These are phyloP conservation scores for Blastocystis sp. DNA, from an alignment of 352 stramenopile genomes.

Conservation along the genomic window DNA sequence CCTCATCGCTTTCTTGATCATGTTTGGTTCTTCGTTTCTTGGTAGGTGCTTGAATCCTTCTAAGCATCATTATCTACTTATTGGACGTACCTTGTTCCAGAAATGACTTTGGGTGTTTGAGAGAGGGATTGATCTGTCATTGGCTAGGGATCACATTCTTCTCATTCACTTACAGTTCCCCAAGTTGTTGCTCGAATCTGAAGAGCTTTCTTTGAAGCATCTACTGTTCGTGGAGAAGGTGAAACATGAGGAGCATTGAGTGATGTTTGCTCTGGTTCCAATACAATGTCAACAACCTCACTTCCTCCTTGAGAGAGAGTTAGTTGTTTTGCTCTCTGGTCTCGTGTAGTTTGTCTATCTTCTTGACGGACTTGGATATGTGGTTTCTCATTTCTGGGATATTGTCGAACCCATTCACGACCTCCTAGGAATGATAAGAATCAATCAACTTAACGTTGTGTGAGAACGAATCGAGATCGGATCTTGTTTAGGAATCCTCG, in stretches of 20 bases:
- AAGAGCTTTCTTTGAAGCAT: background rate
- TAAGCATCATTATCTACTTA: background rate
- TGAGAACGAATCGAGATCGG: background rate
- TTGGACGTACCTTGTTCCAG: background rate
- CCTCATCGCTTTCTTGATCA: slow-evolving; percentile 11
- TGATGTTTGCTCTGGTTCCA: background rate
- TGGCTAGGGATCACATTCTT: background rate
- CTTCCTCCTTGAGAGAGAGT: background rate
- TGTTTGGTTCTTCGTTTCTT: background rate
- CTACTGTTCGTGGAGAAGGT: background rate
- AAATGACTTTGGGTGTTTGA: background rate
- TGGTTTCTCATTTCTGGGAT: background rate
- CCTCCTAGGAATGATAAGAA: background rate
- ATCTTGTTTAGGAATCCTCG: background rate
- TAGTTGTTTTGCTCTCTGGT: background rate
- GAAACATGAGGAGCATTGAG: background rate
- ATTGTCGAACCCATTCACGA: background rate
- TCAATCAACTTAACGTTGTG: background rate
- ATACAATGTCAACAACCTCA: background rate
- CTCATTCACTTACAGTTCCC: background rate
- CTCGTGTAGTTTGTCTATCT: background rate
- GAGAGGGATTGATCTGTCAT: background rate
- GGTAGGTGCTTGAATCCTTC: background rate
- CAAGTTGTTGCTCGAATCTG: background rate
- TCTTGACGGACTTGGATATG: background rate